Base-by-base conservation (phyloP, 108 stramenopile species). In the Fistulifera pelliculosa region DNA sequence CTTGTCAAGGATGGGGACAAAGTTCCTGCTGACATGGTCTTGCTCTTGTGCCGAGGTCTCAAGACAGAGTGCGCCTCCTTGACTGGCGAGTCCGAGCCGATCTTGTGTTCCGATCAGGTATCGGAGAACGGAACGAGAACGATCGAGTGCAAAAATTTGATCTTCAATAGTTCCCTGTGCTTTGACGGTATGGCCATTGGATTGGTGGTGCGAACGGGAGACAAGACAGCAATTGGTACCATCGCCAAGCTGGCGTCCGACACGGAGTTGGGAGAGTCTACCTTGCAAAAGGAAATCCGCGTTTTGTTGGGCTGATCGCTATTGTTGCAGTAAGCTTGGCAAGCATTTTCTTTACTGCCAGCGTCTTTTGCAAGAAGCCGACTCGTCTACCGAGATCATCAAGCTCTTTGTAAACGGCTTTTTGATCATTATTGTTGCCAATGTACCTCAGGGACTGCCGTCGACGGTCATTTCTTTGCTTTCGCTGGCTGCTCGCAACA, bases 21-120 rank as follows among this genome's bases (percentile, higher is more conserved):
- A 60, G 71, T 99, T 23, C 93, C 95, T 0, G 82, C 87, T 12
- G 98, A 99, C 61, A 96, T 94, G 6, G 59, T 82, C 11, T 77
- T 99, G 15, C 49, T 93, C 4, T 75, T 79, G 41, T 96, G 98
- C n/a, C 64, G 59, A 6, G 82, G 75, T 3, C 52, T 72, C 4
- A 72, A 94, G 13, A 94, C 95, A 66, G 96, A 97, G 75, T n/a
- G n/a, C n/a, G 85, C 87, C 17, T 85, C 81, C 58, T 76, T 97
- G 27, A 96, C 92, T 13, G 96, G 94, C 21, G 93, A 97, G 68
- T 61, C 89, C 1, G 27, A 58, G 38, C 91, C 92, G n/a, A 71
- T 93, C 0, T n/a, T n/a, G n/a, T n/a, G n/a, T n/a, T n/a, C n/a
- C n/a, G n/a, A n/a, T n/a, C n/a, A n/a, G n/a, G n/a, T n/a, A n/a